Evolutionary conservation across 768 basidiomycete species (phyloP).

Genomic region (Atractiella rhizophila): DNA sequence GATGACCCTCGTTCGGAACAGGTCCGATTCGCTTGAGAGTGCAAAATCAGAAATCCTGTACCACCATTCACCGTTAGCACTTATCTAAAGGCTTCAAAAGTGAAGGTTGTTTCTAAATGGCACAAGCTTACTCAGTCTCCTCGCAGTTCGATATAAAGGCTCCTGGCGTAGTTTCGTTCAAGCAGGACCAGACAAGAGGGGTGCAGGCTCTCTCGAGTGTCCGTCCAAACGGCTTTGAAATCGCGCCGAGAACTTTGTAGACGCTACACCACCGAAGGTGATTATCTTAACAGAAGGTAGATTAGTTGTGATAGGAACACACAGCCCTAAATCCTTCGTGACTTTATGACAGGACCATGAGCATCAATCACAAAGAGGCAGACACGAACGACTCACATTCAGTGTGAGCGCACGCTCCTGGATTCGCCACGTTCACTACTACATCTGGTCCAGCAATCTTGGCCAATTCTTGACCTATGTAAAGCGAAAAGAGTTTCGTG

Average conservation of each 20-base stretch:
- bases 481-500: background rate
- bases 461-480: background rate
- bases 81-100: background rate
- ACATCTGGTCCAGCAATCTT: background rate
- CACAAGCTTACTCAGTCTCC: background rate
- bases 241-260: background rate
- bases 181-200: background rate
- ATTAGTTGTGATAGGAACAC: background rate
- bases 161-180: background rate
- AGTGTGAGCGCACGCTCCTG: too few relatives aligned
- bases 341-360: too few relatives aligned
- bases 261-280: too few relatives aligned
- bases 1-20: too few relatives aligned
- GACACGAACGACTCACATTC: too few relatives aligned
- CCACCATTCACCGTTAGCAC: background rate
- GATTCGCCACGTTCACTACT: background rate
- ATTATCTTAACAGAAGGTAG: background rate
- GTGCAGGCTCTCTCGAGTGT: background rate
- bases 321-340: too few relatives aligned
- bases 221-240: background rate
- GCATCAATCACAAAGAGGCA: too few relatives aligned
- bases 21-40: background rate
- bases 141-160: background rate
- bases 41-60: background rate
- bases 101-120: too few relatives aligned